Evolutionary conservation across 139 green algal species (phyloP).

Genomic region (Dunaliella sp.): DNA sequence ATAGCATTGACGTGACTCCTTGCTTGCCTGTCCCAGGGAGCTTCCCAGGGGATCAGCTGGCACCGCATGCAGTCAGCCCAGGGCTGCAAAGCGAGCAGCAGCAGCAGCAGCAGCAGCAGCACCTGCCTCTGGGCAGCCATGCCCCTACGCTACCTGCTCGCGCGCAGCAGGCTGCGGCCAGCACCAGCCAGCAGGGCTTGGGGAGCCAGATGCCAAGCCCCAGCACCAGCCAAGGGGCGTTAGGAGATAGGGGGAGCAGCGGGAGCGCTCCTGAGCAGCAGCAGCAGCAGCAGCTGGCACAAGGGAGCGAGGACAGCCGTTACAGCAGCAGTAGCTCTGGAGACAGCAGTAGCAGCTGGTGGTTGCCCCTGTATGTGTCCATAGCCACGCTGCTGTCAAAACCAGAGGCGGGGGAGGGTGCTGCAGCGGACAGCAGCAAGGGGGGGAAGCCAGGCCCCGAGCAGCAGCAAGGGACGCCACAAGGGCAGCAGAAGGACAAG

Average conservation of each 20-base stretch:
- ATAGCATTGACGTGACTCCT: neutral
- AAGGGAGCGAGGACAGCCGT: neutral
- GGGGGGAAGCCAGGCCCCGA: neutral
- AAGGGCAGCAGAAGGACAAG: neutral
- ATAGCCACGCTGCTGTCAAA: neutral
- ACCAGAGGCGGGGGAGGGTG: neutral
- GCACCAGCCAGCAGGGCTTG: neutral
- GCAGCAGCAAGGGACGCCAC: neutral
- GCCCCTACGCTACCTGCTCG: neutral
- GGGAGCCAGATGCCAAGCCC: neutral
- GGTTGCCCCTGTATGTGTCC: neutral
- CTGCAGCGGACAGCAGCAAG: neutral
- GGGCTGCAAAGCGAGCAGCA: constrained; percentile 7
- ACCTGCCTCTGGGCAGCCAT: neutral
- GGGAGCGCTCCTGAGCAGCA: neutral
- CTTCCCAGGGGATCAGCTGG: neutral
- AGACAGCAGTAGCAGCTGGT: constrained; percentile 11
- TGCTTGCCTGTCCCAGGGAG: neutral
- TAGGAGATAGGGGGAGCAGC: neutral
- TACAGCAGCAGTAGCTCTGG: constrained; percentile 15
- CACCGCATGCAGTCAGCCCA: neutral
- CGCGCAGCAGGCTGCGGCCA: neutral
- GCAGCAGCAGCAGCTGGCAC: neutral
- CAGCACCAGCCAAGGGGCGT: constrained; percentile 5
- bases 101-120: constrained; percentile 23